These are phyloP conservation scores for Pythium graminicola DNA, from an alignment of 352 stramenopile genomes.

Conservation along the genomic window DNA sequence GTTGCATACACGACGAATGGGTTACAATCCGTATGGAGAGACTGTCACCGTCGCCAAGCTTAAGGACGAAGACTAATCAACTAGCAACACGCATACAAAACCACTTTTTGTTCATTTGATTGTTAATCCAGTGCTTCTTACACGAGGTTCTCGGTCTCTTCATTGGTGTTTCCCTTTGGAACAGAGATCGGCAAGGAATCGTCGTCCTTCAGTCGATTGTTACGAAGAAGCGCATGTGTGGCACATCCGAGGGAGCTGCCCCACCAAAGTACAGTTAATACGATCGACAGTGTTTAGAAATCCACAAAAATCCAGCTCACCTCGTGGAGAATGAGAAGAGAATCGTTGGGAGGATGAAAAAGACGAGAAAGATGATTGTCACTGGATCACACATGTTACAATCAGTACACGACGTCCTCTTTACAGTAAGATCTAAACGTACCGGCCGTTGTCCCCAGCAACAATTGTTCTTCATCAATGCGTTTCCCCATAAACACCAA, in stretches of 20 bases:
- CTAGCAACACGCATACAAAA: not conserved
- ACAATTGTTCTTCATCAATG: slow-evolving; percentile 54
- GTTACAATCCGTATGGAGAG: slow-evolving; percentile 76
- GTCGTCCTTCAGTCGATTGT: slow-evolving; percentile 68
- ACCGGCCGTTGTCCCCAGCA: slow-evolving; percentile 59
- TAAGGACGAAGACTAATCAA: slow-evolving; percentile 26
- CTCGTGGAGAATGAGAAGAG: slow-evolving; percentile 60
- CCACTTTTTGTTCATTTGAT: slow-evolving; percentile 4
- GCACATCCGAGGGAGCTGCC: slow-evolving; percentile 38
- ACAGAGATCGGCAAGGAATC: slow-evolving; percentile 22
- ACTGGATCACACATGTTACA: slow-evolving; percentile 18
- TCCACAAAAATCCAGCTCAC: slow-evolving; percentile 26
- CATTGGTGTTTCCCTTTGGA: slow-evolving; percentile 16
- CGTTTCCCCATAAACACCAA: slow-evolving; percentile 46
- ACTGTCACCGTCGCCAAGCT: slow-evolving; percentile 47
- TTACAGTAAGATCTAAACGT: too few species aligned
- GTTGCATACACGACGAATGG: slow-evolving; percentile 79
- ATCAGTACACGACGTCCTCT: too few species aligned
- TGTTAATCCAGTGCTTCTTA: slow-evolving; percentile 23
- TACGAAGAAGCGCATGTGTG: slow-evolving; percentile 47
- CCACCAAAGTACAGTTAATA: slow-evolving; percentile 1
- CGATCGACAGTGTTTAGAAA: not conserved
- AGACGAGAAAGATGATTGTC: slow-evolving; percentile 63
- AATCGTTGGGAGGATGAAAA: slow-evolving; percentile 66
- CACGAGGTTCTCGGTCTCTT: slow-evolving; percentile 37